Evolutionary conservation across 306 rosid genomes (phyloP).

Genomic region (Ormosia emarginata): DNA sequence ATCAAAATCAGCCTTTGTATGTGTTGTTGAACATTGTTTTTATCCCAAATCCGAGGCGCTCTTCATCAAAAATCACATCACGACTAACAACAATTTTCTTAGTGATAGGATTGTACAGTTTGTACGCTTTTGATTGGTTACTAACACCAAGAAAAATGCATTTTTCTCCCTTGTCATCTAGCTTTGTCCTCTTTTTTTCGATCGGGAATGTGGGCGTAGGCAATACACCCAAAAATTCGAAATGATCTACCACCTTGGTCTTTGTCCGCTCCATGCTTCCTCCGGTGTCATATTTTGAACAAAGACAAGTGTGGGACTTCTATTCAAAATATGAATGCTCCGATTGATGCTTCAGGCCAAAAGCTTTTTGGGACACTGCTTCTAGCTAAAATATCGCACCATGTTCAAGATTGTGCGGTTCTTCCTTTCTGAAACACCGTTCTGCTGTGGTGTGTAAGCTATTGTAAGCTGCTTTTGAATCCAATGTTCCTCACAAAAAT

Average conservation of each 20-base stretch:
- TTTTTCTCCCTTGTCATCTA: neutral
- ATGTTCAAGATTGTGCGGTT: too few relatives aligned
- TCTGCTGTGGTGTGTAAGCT: too few relatives aligned
- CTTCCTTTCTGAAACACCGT: too few relatives aligned
- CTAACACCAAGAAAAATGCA: neutral
- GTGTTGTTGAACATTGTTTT: neutral
- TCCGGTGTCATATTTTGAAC: neutral
- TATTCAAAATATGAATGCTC: neutral
- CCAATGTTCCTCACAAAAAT: too few relatives aligned
- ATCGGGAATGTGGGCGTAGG: neutral
- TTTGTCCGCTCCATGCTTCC: neutral
- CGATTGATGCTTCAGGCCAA: neutral
- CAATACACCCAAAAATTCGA: neutral
- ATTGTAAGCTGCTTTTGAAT: too few relatives aligned
- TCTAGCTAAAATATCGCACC: too few relatives aligned
- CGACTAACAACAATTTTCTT: neutral
- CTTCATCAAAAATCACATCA: neutral
- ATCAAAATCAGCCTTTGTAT: neutral
- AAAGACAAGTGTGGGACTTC: neutral
- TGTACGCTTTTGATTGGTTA: neutral
- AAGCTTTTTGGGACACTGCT: neutral
- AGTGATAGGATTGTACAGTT: neutral
- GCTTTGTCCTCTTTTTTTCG: neutral
- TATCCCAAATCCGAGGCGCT: neutral
- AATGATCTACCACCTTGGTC: neutral